Evolutionary conservation across 805 yeast genomes (phyloP).

Genomic region (Yarrowia yakushimensis): DNA sequence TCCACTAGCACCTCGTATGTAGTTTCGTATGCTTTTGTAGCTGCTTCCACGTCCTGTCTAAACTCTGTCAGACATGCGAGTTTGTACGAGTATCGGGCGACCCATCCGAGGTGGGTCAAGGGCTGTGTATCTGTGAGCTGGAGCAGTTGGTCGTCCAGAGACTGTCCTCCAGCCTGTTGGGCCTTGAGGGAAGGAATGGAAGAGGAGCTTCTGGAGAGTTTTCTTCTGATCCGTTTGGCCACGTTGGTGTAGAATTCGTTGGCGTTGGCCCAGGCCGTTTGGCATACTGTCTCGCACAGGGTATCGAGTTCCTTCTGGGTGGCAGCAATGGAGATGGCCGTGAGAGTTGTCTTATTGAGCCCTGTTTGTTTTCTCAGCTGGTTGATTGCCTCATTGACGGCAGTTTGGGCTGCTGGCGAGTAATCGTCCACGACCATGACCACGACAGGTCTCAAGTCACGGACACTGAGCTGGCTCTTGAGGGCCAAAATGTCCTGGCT

Average conservation of each 20-base stretch:
- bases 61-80: conserved; percentile 50
- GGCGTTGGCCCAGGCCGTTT: conserved; percentile 43
- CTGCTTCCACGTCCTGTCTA: conserved; percentile 46
- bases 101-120: conserved; percentile 39
- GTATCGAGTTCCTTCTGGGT: conserved; percentile 42
- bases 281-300: conserved; percentile 42
- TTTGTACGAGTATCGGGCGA: conserved; percentile 50
- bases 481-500: conserved; percentile 27
- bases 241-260: conserved; percentile 45
- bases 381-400: conserved; percentile 40
- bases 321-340: conserved; percentile 45
- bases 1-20: conserved; percentile 52
- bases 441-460: conserved; percentile 30
- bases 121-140: conserved; percentile 1
- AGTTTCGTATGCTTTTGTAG: conserved; percentile 50
- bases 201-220: conserved; percentile 33
- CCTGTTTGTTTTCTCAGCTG: conserved; percentile 44
- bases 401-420: neutral
- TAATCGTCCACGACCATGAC: conserved; percentile 29
- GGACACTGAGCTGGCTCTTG: conserved; percentile 26
- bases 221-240: conserved; percentile 44
- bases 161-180: conserved; percentile 12
- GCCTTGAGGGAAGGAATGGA: neutral
- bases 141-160: conserved; percentile 2
- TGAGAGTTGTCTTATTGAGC: conserved; percentile 45